phyloP scores from a whole-genome alignment of 2,329 filamentous ascomycete genomes.

The Verticillium longisporum region DNA sequence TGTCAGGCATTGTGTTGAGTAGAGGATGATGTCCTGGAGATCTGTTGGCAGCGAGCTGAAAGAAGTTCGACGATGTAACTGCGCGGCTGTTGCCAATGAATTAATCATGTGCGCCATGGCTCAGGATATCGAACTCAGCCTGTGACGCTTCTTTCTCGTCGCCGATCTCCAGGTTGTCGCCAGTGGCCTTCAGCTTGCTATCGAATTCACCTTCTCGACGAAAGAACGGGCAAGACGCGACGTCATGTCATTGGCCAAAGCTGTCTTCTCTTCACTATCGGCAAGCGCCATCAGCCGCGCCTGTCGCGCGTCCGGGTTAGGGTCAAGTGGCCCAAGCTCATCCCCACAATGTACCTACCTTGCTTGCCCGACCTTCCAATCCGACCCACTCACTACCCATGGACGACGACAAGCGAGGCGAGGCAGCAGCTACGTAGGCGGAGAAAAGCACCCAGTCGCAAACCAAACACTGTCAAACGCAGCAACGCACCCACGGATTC shows the following conservation, averaged over 20 bases:
- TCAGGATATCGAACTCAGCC: neutral
- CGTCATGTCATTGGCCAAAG: conserved; percentile 1
- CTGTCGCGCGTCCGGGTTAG: neutral
- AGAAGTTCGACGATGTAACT: conserved; percentile 53
- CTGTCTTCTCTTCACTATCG: neutral
- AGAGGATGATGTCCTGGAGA: conserved; percentile 65
- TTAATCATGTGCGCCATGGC: conserved; percentile 39
- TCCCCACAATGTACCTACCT: neutral
- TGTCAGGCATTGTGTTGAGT: conserved; percentile 64
- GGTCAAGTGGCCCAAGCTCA: neutral
- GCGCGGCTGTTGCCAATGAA: conserved; percentile 63
- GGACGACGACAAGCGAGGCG: neutral
- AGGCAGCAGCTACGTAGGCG: neutral
- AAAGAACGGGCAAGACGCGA: neutral
- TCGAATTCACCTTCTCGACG: neutral
- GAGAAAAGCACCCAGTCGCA: neutral
- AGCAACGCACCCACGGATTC: neutral
- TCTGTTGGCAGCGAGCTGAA: conserved; percentile 57
- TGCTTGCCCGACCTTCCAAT: neutral
- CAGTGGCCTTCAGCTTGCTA: neutral
- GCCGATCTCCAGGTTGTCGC: neutral
- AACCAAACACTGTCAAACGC: neutral
- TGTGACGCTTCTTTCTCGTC: neutral
- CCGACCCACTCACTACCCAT: neutral
- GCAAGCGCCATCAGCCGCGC: neutral